phyloP scores from a whole-genome alignment of 148 eudicot species.

The Chenopodium album region DNA sequence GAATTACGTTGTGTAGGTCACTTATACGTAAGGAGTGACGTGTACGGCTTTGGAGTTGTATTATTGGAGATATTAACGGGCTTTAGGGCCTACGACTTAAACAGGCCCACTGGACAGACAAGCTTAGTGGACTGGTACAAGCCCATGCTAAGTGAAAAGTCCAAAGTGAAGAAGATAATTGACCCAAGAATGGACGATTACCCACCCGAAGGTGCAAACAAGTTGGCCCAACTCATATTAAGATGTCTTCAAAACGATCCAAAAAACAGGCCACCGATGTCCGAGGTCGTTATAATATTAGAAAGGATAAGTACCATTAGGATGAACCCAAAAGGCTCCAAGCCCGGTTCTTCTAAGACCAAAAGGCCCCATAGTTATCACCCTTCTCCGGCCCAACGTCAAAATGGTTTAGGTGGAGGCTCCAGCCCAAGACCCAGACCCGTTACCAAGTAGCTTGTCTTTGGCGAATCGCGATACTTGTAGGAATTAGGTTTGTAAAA shows the following conservation, averaged over 20 bases:
- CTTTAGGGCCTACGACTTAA: constrained; percentile 43
- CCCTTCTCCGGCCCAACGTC: constrained; percentile 15
- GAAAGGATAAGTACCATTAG: constrained; percentile 40
- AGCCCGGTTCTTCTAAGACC: constrained; percentile 22
- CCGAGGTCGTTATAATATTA: constrained; percentile 46
- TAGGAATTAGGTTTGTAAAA: neutral
- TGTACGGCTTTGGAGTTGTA: constrained; percentile 78
- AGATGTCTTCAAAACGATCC: constrained; percentile 58
- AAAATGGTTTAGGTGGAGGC: constrained; percentile 3
- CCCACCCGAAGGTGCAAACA: constrained; percentile 47
- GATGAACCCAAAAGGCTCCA: constrained; percentile 33
- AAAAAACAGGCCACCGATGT: constrained; percentile 56
- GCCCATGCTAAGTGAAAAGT: constrained; percentile 50
- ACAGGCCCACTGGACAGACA: constrained; percentile 46
- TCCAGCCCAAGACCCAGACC: constrained; percentile 18
- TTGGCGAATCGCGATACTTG: neutral
- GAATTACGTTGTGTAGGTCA: constrained; percentile 40
- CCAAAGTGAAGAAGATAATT: constrained; percentile 49
- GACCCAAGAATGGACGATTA: constrained; percentile 57
- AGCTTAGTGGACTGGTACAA: constrained; percentile 62
- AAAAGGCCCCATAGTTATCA: constrained; percentile 10
- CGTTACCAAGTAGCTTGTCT: neutral
- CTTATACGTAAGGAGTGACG: constrained; percentile 72
- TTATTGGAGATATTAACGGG: constrained; percentile 67
- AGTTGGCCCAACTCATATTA: constrained; percentile 50